Evolutionary conservation across 345 rosid species (phyloP).

Genomic region (Theobroma cacao): DNA sequence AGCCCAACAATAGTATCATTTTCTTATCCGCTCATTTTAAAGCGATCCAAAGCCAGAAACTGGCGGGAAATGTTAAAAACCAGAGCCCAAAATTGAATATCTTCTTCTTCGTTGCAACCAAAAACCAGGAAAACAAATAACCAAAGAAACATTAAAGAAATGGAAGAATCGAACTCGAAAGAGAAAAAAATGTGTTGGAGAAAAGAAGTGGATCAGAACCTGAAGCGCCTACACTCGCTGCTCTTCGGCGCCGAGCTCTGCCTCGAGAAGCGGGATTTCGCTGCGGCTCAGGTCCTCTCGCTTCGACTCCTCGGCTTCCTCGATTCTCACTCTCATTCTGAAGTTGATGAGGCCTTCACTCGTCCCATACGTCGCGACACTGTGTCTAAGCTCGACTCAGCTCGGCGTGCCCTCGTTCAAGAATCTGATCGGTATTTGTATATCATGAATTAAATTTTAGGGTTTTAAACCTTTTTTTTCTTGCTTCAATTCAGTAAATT

Average conservation of each 20-base stretch:
- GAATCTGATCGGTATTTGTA: slow-evolving; percentile 74
- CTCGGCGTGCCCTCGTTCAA: slow-evolving; percentile 54
- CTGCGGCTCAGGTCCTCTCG: slow-evolving; percentile 64
- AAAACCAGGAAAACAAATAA: not conserved
- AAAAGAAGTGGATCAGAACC: slow-evolving; percentile 65
- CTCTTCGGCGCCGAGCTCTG: slow-evolving; percentile 75
- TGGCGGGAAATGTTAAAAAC: not conserved
- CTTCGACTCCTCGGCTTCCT: slow-evolving; percentile 92
- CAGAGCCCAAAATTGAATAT: not conserved
- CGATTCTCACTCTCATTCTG: slow-evolving; percentile 63
- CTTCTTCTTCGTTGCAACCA: not conserved
- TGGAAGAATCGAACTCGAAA: slow-evolving; percentile 27
- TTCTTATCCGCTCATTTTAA: not conserved
- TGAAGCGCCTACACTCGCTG: slow-evolving; percentile 85
- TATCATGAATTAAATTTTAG: not conserved
- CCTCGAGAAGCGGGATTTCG: slow-evolving; percentile 63
- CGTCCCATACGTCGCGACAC: slow-evolving; percentile 71
- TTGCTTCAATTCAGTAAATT: not conserved
- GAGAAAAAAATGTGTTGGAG: slow-evolving; percentile 48
- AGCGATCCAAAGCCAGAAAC: not conserved
- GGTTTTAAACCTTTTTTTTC: not conserved
- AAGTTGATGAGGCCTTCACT: slow-evolving; percentile 51
- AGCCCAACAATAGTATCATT: not conserved
- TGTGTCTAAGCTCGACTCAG: slow-evolving; percentile 54
- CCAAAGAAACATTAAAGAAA: slow-evolving; percentile 11